Conservation (phyloP, 306 rosid species). For the Pyrus betulifolia region DNA sequence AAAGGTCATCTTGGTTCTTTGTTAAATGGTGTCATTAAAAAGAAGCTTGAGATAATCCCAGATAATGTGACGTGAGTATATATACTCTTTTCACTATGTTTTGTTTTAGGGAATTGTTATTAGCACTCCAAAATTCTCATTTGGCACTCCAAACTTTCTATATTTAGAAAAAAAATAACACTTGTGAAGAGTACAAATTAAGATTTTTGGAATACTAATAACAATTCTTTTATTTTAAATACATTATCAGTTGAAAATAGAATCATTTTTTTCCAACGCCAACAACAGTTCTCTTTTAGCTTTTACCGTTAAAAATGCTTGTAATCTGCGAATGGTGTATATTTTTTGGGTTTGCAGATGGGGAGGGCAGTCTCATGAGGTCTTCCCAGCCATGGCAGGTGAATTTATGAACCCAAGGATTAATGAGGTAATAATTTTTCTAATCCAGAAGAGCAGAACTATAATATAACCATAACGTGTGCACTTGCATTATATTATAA, state of each 20-base stretch:
- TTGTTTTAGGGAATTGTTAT: too few species aligned
- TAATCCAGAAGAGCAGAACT: background rate
- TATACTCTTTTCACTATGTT: background rate
- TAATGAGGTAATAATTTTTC: slow-evolving; percentile 42
- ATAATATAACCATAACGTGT: background rate
- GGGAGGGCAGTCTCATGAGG: slow-evolving; percentile 47
- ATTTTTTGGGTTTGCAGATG: slow-evolving; percentile 42
- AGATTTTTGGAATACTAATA: too few species aligned
- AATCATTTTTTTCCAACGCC: too few species aligned
- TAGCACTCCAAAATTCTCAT: too few species aligned
- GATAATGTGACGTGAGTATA: slow-evolving; percentile 50
- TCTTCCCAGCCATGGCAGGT: slow-evolving; percentile 27
- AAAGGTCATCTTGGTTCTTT: slow-evolving; percentile 26
- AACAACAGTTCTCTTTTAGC: background rate
- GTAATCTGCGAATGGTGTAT: too few species aligned
- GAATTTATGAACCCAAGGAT: slow-evolving; percentile 94
- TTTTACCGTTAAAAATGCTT: background rate
- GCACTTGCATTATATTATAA: background rate
- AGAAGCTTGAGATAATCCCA: slow-evolving; percentile 71
- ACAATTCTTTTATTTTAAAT: too few species aligned
- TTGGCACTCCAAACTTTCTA: too few species aligned
- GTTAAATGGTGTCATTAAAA: slow-evolving; percentile 66
- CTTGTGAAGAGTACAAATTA: too few species aligned
- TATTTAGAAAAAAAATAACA: too few species aligned
- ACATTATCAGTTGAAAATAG: too few species aligned